Conservation (phyloP, 2,329 filamentous ascomycete genomes). For the Gaeumannomyces sp. region DNA sequence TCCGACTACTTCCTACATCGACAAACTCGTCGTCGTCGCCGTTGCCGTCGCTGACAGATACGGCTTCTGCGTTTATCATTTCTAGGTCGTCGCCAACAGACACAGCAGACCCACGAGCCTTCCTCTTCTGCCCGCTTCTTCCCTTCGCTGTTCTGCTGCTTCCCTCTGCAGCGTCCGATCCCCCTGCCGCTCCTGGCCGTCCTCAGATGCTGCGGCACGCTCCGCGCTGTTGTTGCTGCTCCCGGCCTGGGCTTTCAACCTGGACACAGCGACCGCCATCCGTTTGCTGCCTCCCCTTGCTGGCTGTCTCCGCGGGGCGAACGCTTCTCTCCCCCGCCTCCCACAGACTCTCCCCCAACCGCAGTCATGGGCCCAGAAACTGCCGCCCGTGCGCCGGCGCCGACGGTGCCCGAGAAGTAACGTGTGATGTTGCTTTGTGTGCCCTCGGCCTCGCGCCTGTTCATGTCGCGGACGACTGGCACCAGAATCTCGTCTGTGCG, state of each 20-base stretch:
- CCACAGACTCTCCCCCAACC: constrained; percentile 1
- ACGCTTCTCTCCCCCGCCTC: constrained; percentile 17
- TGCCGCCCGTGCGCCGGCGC: constrained; percentile 17
- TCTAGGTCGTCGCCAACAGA: not conserved
- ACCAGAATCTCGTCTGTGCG: constrained; percentile 92
- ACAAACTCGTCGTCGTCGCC: constrained; percentile 9
- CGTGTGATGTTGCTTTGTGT: constrained; percentile 96
- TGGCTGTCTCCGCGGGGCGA: constrained; percentile 20
- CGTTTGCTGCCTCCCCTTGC: constrained; percentile 22
- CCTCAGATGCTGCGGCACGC: not conserved
- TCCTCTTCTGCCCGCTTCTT: constrained; percentile 10
- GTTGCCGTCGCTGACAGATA: constrained; percentile 12
- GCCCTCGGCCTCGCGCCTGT: constrained; percentile 76
- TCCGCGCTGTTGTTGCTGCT: constrained; percentile 10
- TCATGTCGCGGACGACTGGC: constrained; percentile 94
- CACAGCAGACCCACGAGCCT: constrained; percentile 10
- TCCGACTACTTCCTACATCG: not conserved
- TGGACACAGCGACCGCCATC: constrained; percentile 27
- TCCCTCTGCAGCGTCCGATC: not conserved
- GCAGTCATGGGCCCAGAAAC: not conserved
- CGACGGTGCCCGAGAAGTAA: constrained; percentile 71
- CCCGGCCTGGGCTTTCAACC: constrained; percentile 21
- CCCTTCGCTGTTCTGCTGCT: constrained; percentile 5
- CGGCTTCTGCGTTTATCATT: not conserved
- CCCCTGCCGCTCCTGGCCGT: not conserved